phyloP scores from a whole-genome alignment of 2,329 filamentous ascomycete species.

The Onygena corvina region DNA sequence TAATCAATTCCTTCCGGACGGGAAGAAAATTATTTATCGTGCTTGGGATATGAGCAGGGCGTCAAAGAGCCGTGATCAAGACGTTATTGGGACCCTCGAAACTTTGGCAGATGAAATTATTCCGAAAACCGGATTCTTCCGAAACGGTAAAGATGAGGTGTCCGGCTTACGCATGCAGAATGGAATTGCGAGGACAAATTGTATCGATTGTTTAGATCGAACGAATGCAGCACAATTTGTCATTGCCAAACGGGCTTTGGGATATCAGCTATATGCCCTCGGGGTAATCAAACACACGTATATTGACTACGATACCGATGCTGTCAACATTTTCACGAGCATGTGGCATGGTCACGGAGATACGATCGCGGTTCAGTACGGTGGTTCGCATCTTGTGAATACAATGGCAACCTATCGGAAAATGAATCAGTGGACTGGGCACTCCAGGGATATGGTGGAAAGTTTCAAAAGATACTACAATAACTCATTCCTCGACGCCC shows the following conservation, averaged over 20 bases:
- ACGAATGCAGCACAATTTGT: constrained; percentile 98
- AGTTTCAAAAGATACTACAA: constrained; percentile 99
- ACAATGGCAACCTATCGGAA: constrained; percentile 99
- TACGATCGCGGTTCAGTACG: constrained; percentile 94
- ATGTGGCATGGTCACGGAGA: constrained; percentile 99
- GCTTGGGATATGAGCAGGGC: constrained; percentile 98
- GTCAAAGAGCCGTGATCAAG: constrained; percentile 79
- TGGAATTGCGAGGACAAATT: constrained; percentile 87
- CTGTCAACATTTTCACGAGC: constrained; percentile 88
- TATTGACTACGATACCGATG: constrained; percentile 89
- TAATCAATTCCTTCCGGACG: constrained; percentile 78
- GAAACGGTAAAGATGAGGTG: constrained; percentile 66
- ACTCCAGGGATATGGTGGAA: constrained; percentile 96
- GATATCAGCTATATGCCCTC: constrained; percentile 80
- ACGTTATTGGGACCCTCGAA: constrained; percentile 88
- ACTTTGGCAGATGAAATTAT: constrained; percentile 80
- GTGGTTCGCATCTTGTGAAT: constrained; percentile 92
- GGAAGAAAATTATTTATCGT: constrained; percentile 81
- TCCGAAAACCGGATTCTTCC: constrained; percentile 80
- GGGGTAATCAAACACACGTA: constrained; percentile 69
- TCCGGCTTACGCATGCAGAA: constrained; percentile 65
- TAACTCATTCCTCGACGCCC: constrained; percentile 95
- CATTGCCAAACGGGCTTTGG: constrained; percentile 85
- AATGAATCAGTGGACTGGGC: constrained; percentile 97
- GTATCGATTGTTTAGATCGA: constrained; percentile 92